Conservation (phyloP, 2,329 filamentous ascomycete species). For the Diaporthe capsici region DNA sequence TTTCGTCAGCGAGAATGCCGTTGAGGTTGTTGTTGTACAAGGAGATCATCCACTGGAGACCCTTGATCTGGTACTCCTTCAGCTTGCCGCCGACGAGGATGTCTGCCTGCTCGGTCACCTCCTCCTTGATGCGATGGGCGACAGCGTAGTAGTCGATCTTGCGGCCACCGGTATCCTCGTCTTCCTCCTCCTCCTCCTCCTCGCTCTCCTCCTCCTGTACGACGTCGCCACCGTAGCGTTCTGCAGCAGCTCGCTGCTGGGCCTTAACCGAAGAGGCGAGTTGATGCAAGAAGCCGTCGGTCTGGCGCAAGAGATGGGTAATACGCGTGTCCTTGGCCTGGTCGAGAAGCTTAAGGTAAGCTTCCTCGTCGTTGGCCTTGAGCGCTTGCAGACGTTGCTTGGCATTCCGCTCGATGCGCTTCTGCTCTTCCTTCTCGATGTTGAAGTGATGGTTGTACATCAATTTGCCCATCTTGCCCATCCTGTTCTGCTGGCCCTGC, state of each 20-base stretch:
- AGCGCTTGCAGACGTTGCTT: slow-evolving; percentile 99
- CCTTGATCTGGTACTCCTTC: slow-evolving; percentile 99
- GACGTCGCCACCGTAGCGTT: slow-evolving; percentile 80
- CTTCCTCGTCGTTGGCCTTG: slow-evolving; percentile 99
- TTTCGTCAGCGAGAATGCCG: slow-evolving; percentile 97
- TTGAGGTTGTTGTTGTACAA: slow-evolving; percentile 99
- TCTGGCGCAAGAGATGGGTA: slow-evolving; percentile 95
- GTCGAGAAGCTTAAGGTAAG: slow-evolving; percentile 96
- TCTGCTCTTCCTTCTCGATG: slow-evolving; percentile 99
- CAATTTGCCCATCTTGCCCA: slow-evolving; percentile 87
- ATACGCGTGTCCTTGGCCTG: slow-evolving; percentile 99
- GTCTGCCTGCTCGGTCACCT: slow-evolving; percentile 83
- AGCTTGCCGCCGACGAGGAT: slow-evolving; percentile 93
- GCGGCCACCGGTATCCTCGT: slow-evolving; percentile 77
- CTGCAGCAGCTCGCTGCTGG: slow-evolving; percentile 87
- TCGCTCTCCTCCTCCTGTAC: slow-evolving; percentile 59
- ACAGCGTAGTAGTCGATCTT: slow-evolving; percentile 99
- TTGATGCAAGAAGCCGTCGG: slow-evolving; percentile 96
- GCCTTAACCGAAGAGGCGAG: slow-evolving; percentile 94
- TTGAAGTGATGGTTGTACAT: slow-evolving; percentile 94
- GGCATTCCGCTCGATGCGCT: slow-evolving; percentile 95
- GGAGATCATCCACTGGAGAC: slow-evolving; percentile 99
- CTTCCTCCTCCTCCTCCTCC: slow-evolving; percentile 74
- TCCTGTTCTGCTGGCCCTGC: slow-evolving; percentile 77
- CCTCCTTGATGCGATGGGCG: slow-evolving; percentile 95